A percentile compares a stretch with the other conserved stretches of the same genome.
Conservation (phyloP, 148 eudicot species). For the Rhododendron vialii region DNA sequence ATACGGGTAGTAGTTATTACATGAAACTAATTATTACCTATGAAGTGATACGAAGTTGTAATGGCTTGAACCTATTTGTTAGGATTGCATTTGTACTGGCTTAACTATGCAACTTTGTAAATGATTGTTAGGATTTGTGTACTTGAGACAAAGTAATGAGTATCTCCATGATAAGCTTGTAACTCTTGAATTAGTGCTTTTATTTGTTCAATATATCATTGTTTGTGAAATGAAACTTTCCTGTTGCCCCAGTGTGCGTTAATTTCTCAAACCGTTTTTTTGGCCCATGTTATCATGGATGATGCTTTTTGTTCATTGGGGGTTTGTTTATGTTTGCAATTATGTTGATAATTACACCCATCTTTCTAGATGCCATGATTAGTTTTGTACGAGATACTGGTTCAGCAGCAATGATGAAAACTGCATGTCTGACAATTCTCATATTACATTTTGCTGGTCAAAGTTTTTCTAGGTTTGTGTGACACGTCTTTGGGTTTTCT, state of each 20-base stretch:
- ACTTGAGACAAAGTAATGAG: background rate
- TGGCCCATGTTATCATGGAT: background rate
- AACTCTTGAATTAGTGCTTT: background rate
- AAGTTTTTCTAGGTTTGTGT: background rate
- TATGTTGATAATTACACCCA: background rate
- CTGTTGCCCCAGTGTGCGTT: background rate
- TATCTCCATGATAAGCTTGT: background rate
- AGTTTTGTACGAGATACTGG: background rate
- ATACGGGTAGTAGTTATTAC: too few species aligned
- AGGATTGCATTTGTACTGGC: background rate
- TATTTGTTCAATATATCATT: background rate
- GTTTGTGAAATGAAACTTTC: background rate
- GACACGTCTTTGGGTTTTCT: background rate
- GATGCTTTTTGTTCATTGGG: background rate
- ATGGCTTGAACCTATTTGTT: too few species aligned
- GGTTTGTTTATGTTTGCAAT: background rate
- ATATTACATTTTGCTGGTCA: background rate
- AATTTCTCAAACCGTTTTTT: background rate
- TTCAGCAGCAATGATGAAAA: background rate
- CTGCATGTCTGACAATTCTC: background rate
- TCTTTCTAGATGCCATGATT: background rate
- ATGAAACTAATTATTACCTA: too few species aligned
- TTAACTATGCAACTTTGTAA: background rate
- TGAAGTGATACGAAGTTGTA: background rate
- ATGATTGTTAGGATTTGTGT: background rate